These are phyloP conservation scores for Venturia oleaginea DNA, from an alignment of 2,329 filamentous ascomycete genomes.

Conservation along the genomic window DNA sequence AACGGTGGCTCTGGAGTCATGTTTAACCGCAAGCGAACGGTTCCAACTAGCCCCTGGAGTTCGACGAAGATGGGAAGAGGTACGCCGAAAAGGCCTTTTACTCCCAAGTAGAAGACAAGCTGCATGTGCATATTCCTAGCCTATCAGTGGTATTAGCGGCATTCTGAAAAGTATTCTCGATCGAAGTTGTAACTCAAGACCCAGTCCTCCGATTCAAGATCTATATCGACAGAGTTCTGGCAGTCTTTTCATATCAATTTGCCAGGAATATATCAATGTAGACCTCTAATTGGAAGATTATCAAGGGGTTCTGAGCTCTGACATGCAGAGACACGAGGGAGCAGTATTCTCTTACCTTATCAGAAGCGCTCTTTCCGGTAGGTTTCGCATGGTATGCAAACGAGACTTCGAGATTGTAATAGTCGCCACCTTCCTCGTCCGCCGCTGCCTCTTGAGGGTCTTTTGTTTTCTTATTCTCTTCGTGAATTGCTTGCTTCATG, in stretches of 20 bases:
- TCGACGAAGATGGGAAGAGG: constrained; percentile 85
- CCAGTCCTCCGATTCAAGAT: not conserved
- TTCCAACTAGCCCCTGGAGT: constrained; percentile 82
- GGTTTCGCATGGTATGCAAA: constrained; percentile 87
- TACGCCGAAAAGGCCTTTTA: constrained; percentile 81
- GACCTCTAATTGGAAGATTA: not conserved
- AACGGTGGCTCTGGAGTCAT: constrained; percentile 89
- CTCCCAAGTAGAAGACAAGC: constrained; percentile 83
- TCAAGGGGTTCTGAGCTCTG: too few relatives aligned
- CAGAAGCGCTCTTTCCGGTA: constrained; percentile 57
- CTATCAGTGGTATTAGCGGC: not conserved
- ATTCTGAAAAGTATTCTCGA: not conserved
- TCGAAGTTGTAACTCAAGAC: not conserved
- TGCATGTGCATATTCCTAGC: constrained; percentile 95
- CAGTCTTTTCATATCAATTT: not conserved
- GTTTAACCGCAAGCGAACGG: constrained; percentile 70
- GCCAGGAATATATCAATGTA: not conserved
- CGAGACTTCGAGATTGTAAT: constrained; percentile 85
- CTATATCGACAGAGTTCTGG: not conserved
- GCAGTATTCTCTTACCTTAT: constrained; percentile 45
- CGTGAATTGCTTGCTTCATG: constrained; percentile 70
- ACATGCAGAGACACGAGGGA: too few relatives aligned
- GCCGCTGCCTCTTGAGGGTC: constrained; percentile 81
- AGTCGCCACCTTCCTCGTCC: constrained; percentile 82
- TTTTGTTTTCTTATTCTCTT: constrained; percentile 69